Base-by-base conservation (phyloP, 106 monocot species). In the Platanthera guangdongensis region DNA sequence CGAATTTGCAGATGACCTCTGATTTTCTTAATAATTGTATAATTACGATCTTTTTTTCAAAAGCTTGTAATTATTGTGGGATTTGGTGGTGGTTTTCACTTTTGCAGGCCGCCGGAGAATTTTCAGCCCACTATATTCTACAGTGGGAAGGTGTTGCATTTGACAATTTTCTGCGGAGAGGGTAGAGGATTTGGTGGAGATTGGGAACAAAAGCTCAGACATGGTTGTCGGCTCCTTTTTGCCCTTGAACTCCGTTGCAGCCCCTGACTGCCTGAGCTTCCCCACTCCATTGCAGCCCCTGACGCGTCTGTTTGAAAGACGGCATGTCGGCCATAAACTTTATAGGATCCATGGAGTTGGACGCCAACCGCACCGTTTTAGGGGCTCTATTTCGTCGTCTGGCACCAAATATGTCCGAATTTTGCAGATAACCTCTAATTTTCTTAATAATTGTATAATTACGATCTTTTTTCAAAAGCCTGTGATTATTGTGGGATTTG, bases 81-180 rank as follows among this genome's bases (percentile, higher is more conserved):
- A 14, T 70, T 70, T 70, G 14, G 5, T 39, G 3, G 69, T 15
- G n/a, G 39, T 32, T 18, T 49, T 19, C 19, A 57, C n/a, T 57
- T 51, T 54, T 76, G 72, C 77, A 88, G 90, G 55, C 71, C 78
- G 74, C 70, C 71, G 16, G 84, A 84, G 54, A 83, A 50, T 45
- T 52, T 65, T 0, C 90, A 81, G 79, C 69, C 93, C 74, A 96
- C 95, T 8, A 90, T 96, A 74, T 90, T 96, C 62, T 96, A 96
- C 8, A 89, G 76, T 6, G 95, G 89, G 32, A 96, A 83, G 78
- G 87, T 96, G 59, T 15, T 91, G 90, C 93, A 9, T 90, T 96
- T 18, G 84, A 96, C 50, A 83, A 86, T 67, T 87, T 96, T 53
- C 93, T 0, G 82, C 88, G 3, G 90, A 87, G 6, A 96, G 87